Conservation (phyloP, 1,284 basidiomycete species). For the Ceratobasidium sp. region DNA sequence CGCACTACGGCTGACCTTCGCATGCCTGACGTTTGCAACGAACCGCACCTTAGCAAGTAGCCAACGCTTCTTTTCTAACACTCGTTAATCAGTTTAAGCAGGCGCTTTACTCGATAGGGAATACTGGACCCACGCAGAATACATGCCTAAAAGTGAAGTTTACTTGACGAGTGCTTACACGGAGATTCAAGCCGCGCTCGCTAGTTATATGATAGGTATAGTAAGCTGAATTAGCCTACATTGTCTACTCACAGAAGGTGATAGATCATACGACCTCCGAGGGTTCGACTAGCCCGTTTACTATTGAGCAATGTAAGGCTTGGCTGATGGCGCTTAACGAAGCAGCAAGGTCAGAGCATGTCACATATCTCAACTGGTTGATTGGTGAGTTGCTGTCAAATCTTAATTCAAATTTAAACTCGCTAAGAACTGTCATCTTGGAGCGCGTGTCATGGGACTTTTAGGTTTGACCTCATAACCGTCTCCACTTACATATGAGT, state of each 20-base stretch:
- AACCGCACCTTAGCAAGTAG: slow-evolving; percentile 2
- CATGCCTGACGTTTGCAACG: slow-evolving; percentile 9
- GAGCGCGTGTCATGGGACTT: not conserved
- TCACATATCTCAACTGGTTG: too few relatives aligned
- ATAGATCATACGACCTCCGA: too few relatives aligned
- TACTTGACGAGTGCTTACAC: slow-evolving; percentile 16
- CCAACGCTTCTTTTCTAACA: not conserved
- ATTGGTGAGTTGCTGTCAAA: too few relatives aligned
- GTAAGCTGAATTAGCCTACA: too few relatives aligned
- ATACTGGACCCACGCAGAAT: slow-evolving; percentile 48
- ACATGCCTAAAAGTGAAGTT: slow-evolving; percentile 40
- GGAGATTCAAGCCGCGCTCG: slow-evolving; percentile 41
- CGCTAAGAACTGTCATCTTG: too few relatives aligned
- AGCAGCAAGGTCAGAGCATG: too few relatives aligned
- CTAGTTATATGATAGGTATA: slow-evolving; percentile 28
- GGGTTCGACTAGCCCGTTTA: too few relatives aligned
- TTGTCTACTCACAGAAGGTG: too few relatives aligned
- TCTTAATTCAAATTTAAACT: too few relatives aligned
- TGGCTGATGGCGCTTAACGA: too few relatives aligned
- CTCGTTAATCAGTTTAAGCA: not conserved
- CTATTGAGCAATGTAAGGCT: too few relatives aligned
- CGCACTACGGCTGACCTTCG: slow-evolving; percentile 9
- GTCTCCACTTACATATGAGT: not conserved
- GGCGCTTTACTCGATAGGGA: slow-evolving; percentile 44
- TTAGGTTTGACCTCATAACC: not conserved